These are phyloP conservation scores for Fraxinus quadrangulata DNA, from an alignment of 257 asterid species.

Conservation along the genomic window DNA sequence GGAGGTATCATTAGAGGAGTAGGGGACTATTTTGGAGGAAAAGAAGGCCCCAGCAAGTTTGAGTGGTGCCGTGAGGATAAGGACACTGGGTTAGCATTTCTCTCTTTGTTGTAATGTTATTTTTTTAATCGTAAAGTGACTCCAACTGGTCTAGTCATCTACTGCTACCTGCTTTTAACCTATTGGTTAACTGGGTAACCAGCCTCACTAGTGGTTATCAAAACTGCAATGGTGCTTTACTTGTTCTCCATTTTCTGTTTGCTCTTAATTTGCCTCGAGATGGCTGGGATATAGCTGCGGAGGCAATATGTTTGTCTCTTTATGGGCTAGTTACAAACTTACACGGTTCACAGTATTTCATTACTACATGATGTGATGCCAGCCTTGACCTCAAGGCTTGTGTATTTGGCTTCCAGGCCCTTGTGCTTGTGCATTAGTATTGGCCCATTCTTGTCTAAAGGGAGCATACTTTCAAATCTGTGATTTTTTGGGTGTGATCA, in stretches of 20 bases:
- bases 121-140: slow-evolving; percentile 22
- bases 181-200: neutral
- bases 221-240: neutral
- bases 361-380: neutral
- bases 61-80: slow-evolving; percentile 87
- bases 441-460: neutral
- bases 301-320: slow-evolving; percentile 10
- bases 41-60: slow-evolving; percentile 97
- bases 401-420: neutral
- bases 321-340: neutral
- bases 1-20: slow-evolving; percentile 69
- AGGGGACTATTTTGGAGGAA: slow-evolving; percentile 95
- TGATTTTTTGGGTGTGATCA: neutral
- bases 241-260: neutral
- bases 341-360: neutral
- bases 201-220: neutral
- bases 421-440: neutral
- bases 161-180: slow-evolving; percentile 4
- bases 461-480: neutral
- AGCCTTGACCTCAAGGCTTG: neutral
- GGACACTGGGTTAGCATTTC: slow-evolving; percentile 69
- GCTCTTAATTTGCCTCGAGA: neutral
- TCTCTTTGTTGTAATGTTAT: slow-evolving; percentile 24
- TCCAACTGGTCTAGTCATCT: slow-evolving; percentile 10
- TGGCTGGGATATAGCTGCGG: neutral